Evolutionary conservation across 257 asterid species (phyloP), one percentile per base, ranked within the genome.

Genomic region (Solanum pinnatisectum): DNA sequence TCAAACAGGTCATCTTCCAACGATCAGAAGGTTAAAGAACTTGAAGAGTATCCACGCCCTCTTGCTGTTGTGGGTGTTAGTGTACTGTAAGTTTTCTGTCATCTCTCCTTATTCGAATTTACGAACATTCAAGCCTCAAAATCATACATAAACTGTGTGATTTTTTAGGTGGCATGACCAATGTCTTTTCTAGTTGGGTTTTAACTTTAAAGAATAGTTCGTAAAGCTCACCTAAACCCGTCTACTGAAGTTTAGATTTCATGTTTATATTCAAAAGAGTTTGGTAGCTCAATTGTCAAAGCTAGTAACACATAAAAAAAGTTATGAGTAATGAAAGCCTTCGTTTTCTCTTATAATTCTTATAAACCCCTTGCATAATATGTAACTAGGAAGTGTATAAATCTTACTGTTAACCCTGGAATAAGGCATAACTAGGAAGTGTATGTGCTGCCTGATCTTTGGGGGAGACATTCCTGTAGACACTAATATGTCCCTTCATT

Each of bases 31-130:
- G 90, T 92, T 89, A 97, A 94, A 92, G 95, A 89, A 82, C 93
- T 96, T 39, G 99, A 96, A 92, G 99, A 95, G 87, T 97, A 92
- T 84, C 99, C 95, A 39, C 90, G 89, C 42, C 99, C 98, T 79
- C 91, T 93, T 88, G 96, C 98, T 60, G 96, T 97, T 63, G 94
- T 96, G 87, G 98, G 96, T 42, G 98, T 94, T 88, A 97, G 99
- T 89, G 99, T 96, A 89, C 91, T 96, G 99, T 96, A 94, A 96
- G 99, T 93, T 83, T 5, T 39, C 52, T 44, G 33, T 14, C 35
- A 5, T 36, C 40, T 86, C 46, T 27, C 83, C 10, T 22, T 18
- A 37, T 76, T 32, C 1, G 16, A 16, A 14, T 86, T 87, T 39
- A 76, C 70, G 27, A 4, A 11, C 3, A 32, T 52, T 76, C 36